phyloP scores from a whole-genome alignment of 768 basidiomycete species.

The Trametes cubensis region DNA sequence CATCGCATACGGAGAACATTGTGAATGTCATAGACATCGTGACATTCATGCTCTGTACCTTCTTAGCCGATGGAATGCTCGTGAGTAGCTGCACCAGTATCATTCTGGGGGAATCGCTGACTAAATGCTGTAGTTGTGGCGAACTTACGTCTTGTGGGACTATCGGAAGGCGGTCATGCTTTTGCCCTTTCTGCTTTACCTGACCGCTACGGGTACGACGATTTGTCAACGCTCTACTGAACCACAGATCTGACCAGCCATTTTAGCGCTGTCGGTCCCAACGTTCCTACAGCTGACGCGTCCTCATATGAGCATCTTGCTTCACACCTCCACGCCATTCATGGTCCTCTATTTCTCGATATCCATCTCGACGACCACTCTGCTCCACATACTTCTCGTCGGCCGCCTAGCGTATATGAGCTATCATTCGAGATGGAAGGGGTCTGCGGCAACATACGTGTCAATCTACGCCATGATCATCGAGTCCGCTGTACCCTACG shows the following conservation, averaged over 20 bases:
- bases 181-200: slow-evolving; percentile 20
- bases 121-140: slow-evolving; percentile 26
- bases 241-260: background rate
- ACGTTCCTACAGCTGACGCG: slow-evolving; percentile 23
- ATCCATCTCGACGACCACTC: slow-evolving; percentile 28
- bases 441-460: slow-evolving; percentile 18
- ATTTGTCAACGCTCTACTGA: too few relatives aligned
- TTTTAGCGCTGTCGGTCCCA: slow-evolving; percentile 25
- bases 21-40: background rate
- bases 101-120: background rate
- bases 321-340: slow-evolving; percentile 23
- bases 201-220: slow-evolving; percentile 23
- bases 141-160: slow-evolving; percentile 28
- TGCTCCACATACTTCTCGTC: slow-evolving; percentile 30
- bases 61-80: slow-evolving; percentile 25
- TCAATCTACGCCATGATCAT: slow-evolving; percentile 34
- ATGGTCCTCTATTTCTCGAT: slow-evolving; percentile 29
- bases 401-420: slow-evolving; percentile 29
- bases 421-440: slow-evolving; percentile 26
- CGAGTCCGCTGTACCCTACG: slow-evolving; percentile 31
- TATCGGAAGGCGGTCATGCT: slow-evolving; percentile 16
- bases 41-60: slow-evolving; percentile 6
- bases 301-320: slow-evolving; percentile 22
- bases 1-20: background rate
- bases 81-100: slow-evolving; percentile 3